Base-by-base conservation (phyloP, 208 protist genomes). In the Acanthamoeba culbertsoni region DNA sequence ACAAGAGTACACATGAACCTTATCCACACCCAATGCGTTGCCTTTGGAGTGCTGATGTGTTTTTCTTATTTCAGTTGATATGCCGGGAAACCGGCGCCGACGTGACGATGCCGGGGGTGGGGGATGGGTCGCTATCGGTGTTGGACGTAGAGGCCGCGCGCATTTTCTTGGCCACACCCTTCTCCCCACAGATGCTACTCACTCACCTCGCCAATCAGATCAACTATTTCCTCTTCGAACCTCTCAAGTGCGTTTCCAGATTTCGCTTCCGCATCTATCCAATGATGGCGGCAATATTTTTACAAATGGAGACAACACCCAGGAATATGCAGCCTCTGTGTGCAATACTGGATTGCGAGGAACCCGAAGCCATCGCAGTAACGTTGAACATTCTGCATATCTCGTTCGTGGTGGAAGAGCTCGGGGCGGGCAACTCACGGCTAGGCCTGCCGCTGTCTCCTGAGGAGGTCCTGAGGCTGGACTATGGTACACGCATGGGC, bases 131-230 rank as follows among this genome's bases (percentile, higher is more conserved):
- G 35, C 46, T 89, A 23, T 68, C 51, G 0, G 79, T 89, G 51
- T 31, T 65, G 16, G 79, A 89, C 33, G 79, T 68, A 28, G 51
- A 89, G 18, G 14, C 33, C 46, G 12, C 28, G 51, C 46, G 46
- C 23, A 63, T 89, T 16, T 89, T 63, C 31, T 26, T 89, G 31
- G 79, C 79, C 42, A 89, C 51, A 18, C 51, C 31, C 46, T 68
- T 89, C 51, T 89, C 79, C 31, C 79, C 55, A 4, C 79, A 89
- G 46, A 89, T 89, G 79, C 51, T 89, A 6, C n/a, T 89, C 12
- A 89, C 79, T 18, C 46, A 89, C 55, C n/a, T 89, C 18, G 79
- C 79, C 51, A 89, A 89, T 28, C 51, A 89, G 79, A 89, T 89
- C 79, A 89, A 89, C 55, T 48, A 65, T 48, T 89, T 89, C 79